A percentile compares a stretch with the other conserved stretches of the same genome.
Evolutionary conservation across 805 yeast species (phyloP).

Genomic region (Metschnikowia santaceciliae): DNA sequence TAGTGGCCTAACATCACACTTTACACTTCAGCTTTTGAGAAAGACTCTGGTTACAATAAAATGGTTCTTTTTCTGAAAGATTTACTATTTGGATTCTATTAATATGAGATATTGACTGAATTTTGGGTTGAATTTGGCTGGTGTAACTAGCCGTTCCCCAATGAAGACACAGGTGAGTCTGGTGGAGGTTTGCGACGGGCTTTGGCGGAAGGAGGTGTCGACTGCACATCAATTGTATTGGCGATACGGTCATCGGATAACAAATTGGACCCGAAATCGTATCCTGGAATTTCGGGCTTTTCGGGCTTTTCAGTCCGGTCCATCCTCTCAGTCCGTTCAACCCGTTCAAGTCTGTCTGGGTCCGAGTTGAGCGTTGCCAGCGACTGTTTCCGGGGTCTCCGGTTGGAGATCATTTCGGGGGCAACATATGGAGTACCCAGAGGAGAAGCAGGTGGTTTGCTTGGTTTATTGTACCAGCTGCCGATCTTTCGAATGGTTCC

Average conservation of each 20-base stretch:
- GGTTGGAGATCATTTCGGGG: conserved; percentile 66
- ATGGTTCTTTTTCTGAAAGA: too few relatives aligned
- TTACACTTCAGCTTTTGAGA: too few relatives aligned
- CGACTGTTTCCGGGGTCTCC: conserved; percentile 37
- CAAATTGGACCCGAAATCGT: conserved; percentile 16
- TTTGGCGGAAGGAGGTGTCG: neutral
- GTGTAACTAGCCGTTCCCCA: too few relatives aligned
- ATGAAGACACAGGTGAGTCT: neutral
- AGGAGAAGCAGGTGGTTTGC: conserved; percentile 12
- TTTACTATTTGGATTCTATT: too few relatives aligned
- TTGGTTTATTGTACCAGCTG: conserved; percentile 62
- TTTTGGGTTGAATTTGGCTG: too few relatives aligned
- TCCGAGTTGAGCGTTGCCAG: conserved; percentile 14
- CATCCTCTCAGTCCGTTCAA: too few relatives aligned
- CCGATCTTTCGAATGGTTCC: conserved; percentile 43
- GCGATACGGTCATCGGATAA: conserved; percentile 5
- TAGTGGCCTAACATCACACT: too few relatives aligned
- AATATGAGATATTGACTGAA: too few relatives aligned
- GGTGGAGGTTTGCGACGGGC: neutral
- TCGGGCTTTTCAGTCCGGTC: conserved; percentile 5
- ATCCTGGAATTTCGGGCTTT: conserved; percentile 7
- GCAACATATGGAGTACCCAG: conserved; percentile 30
- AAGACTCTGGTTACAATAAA: too few relatives aligned
- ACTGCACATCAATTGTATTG: conserved; percentile 7
- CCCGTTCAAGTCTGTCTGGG: conserved; percentile 9